phyloP scores from a whole-genome alignment of 257 asterid genomes.

The Jacaranda copaia region DNA sequence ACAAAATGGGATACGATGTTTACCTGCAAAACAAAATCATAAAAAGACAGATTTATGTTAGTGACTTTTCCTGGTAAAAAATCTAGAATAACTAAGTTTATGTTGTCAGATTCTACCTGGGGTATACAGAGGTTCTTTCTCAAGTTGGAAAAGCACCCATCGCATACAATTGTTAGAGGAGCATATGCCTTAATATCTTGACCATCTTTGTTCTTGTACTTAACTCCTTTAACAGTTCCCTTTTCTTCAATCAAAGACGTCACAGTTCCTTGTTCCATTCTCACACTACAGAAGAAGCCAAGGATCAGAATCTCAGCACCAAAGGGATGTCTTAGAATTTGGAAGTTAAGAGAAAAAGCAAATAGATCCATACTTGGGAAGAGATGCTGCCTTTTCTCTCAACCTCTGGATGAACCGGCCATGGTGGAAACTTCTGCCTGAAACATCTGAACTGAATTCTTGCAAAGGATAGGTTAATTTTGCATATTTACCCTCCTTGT shows the following conservation, averaged over 20 bases:
- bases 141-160: slow-evolving; percentile 62
- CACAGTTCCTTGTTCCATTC: slow-evolving; percentile 63
- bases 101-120: slow-evolving; percentile 38
- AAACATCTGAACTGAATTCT: slow-evolving; percentile 50
- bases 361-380: slow-evolving; percentile 48
- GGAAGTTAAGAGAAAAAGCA: no score
- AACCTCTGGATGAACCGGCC: slow-evolving; percentile 62
- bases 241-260: slow-evolving; percentile 59
- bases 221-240: slow-evolving; percentile 57
- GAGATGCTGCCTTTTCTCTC: slow-evolving; percentile 57
- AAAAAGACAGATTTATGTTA: neutral
- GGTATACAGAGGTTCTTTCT: slow-evolving; percentile 59
- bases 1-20: slow-evolving; percentile 58
- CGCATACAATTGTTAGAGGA: slow-evolving; percentile 62
- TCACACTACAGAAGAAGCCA: slow-evolving; percentile 48
- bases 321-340: no score
- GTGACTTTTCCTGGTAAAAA: neutral
- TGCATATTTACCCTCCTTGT: slow-evolving; percentile 56
- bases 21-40: slow-evolving; percentile 37
- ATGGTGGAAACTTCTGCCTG: slow-evolving; percentile 62
- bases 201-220: slow-evolving; percentile 58
- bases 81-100: neutral
- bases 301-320: slow-evolving; percentile 8
- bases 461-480: slow-evolving; percentile 54
- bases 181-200: slow-evolving; percentile 47